Evolutionary conservation across 129 eudicot genomes (phyloP), one percentile per base, ranked within the genome.

Genomic region (Chrysanthemum lavandulifolium): DNA sequence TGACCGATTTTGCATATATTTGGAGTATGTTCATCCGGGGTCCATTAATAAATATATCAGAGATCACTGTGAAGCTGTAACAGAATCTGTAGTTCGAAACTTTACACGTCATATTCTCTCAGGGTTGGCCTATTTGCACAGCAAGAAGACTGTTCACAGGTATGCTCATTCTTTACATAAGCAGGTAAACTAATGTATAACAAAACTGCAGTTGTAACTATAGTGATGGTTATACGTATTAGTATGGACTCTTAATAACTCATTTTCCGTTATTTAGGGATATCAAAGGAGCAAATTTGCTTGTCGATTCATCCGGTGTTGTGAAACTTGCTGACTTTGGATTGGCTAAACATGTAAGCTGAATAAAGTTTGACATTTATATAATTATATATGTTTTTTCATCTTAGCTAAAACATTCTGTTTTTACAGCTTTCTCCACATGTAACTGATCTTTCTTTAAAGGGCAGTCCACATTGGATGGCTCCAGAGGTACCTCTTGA

Each of bases 251-350:
- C 13, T 56, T 51, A 67, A 12, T 27, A 21, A 73, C 52, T 57
- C 12, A 18, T 81, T 50, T 81, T 29, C 14, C 68, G 40, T 77
- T 31, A 60, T 27, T 65, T 67, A 93, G 98, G 89, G 98, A 93
- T 82, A 93, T 93, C 55, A 93, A 93, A 81, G 98, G 98, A 64
- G 96, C 98, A 47, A 93, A 93, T 83, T 81, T 93, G 74, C 98
- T 93, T 73, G 98, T 93, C 66, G 87, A 84, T 90, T 78, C 96
- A 82, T 84, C 82, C 40, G 98, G 98, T 12, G 95, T 87, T 69
- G 98, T 93, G 73, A 93, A 93, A 85, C 95, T 93, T 67, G 98
- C 98, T 2, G 98, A 93, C 76, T 93, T 93, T 83, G 98, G 98
- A 74, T 71, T 90, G 83, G 96, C 98, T 31, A 93, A 93, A 81